A percentile compares a stretch with the other conserved stretches of the same genome.
phyloP scores from a whole-genome alignment of 192 early-diverging fungal genomes.

The Gryganskiella cystojenkinii region DNA sequence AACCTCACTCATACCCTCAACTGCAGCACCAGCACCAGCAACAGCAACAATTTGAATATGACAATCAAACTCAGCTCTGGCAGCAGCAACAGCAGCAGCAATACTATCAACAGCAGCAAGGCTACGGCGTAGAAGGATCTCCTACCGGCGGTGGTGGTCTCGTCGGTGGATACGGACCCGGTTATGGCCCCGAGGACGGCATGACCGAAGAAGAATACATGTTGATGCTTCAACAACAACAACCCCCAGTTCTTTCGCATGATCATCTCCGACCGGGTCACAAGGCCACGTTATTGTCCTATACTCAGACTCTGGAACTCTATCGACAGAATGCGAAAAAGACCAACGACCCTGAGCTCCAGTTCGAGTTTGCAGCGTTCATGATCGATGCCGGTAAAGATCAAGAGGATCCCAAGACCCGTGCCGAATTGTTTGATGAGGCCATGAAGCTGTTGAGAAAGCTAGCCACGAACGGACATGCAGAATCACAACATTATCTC shows the following conservation, averaged over 20 bases:
- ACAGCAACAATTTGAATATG: slow-evolving; percentile 16
- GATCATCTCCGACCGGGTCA: slow-evolving; percentile 65
- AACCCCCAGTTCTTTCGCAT: slow-evolving; percentile 35
- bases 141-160: background rate
- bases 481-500: slow-evolving; percentile 74
- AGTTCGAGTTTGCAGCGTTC: slow-evolving; percentile 74
- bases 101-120: slow-evolving; percentile 15
- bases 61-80: slow-evolving; percentile 30
- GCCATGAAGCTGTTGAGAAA: slow-evolving; percentile 68
- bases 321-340: slow-evolving; percentile 73
- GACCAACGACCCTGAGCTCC: slow-evolving; percentile 64
- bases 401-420: slow-evolving; percentile 57
- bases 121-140: background rate
- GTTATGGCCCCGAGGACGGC: too few species aligned
- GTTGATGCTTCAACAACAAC: slow-evolving; percentile 3
- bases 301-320: slow-evolving; percentile 60
- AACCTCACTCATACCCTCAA: slow-evolving; percentile 3
- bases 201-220: too few species aligned
- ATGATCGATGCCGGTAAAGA: slow-evolving; percentile 68
- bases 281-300: slow-evolving; percentile 61
- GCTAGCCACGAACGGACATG: slow-evolving; percentile 65
- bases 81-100: slow-evolving; percentile 25
- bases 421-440: slow-evolving; percentile 70
- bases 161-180: too few species aligned
- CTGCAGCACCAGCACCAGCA: slow-evolving; percentile 10